Evolutionary conservation across 1,284 basidiomycete species (phyloP).

Genomic region (Papiliotrema fonsecae): DNA sequence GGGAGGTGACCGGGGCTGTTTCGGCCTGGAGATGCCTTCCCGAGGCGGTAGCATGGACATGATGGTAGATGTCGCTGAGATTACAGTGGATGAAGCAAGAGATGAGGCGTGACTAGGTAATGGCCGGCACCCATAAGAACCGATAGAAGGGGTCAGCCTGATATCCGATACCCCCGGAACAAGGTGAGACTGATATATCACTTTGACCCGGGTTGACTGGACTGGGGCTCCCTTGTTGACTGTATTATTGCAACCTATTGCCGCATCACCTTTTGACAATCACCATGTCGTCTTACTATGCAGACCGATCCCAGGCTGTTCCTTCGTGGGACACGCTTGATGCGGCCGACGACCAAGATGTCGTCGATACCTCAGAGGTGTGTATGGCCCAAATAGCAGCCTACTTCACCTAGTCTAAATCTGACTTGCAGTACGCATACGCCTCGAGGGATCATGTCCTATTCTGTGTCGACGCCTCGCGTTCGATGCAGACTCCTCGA

Average conservation of each 20-base stretch:
- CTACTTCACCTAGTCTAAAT: neutral
- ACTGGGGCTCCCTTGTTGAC: slow-evolving; percentile 3
- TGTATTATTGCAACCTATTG: no score
- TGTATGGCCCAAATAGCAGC: neutral
- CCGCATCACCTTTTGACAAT: no score
- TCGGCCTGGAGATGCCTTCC: slow-evolving; percentile 7
- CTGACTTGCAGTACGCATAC: slow-evolving; percentile 58
- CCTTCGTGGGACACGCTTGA: slow-evolving; percentile 42
- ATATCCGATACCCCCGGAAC: no score
- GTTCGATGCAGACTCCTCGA: slow-evolving; percentile 73
- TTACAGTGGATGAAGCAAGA: neutral
- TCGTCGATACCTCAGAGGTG: slow-evolving; percentile 39
- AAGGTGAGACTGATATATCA: no score
- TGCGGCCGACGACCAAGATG: slow-evolving; percentile 32
- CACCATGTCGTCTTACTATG: slow-evolving; percentile 40
- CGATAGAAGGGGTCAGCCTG: no score
- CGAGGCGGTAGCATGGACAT: slow-evolving; percentile 33
- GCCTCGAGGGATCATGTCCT: slow-evolving; percentile 75
- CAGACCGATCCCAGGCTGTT: slow-evolving; percentile 21
- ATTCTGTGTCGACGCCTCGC: slow-evolving; percentile 89
- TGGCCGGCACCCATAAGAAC: no score
- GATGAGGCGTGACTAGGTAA: neutral
- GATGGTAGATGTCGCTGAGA: slow-evolving; percentile 5
- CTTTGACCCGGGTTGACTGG: neutral
- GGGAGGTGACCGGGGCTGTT: slow-evolving; percentile 1